Base-by-base conservation (phyloP, 1,139 yeast species). In the Blastobotrys persicus region DNA sequence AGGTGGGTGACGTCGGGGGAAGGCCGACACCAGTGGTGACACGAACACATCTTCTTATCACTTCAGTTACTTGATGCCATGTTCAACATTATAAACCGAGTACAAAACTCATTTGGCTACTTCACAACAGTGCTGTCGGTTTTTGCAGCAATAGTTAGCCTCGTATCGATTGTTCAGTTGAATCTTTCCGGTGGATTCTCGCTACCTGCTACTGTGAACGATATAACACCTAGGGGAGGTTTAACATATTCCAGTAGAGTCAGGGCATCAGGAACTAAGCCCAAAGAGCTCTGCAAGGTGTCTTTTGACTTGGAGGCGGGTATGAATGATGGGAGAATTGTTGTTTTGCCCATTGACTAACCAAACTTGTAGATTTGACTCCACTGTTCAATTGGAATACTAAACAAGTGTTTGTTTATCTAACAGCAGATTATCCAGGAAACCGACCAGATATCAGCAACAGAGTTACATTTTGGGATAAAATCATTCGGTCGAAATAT, bases 381-480 rank as follows among this genome's bases (percentile, higher is more conserved):
- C 82, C 89, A 1, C 74, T 92, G 50, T 91, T 91, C 77, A 89
- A 87, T 67, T 92, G 98, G 97, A 92, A 92, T 69, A 92, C 98
- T 11, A 92, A 92, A 64, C 98, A 92, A 67, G 81, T 92, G 17
- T 91, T 92, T 65, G 86, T 85, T 3, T 92, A 91, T 62, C 74
- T 92, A 54, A 87, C 95, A 1, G 96, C 95, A 1, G 94, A 88
- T 61, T 89, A 91, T 62, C 82, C 84, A 11, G 92, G 92, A 1
- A 76, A 75, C 57, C 60, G 71, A 48, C 64, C 54, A 44, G 66
- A 62, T 53, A 62, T 64, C 45, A 66, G 69, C 18, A 88, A 84
- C 70, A 81, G 81, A 54, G 87, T 91, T 34, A 86, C 94, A 0
- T 81, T 87, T 63, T 92, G 98, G 98, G 98, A 92, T 69, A 78